phyloP scores from a whole-genome alignment of 257 asterid species.

The Cynanchum wilfordii region DNA sequence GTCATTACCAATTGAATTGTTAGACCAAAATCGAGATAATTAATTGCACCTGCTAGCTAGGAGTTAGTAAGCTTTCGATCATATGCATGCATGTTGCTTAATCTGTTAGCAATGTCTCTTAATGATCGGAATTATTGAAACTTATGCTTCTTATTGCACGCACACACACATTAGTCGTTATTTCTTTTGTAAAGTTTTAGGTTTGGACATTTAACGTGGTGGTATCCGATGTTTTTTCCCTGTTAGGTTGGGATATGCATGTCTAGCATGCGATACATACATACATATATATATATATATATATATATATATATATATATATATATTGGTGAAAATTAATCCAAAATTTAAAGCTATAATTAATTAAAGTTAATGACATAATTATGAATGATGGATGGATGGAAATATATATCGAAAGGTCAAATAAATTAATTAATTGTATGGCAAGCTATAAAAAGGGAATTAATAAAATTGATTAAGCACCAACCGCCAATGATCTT shows the following conservation, averaged over 20 bases:
- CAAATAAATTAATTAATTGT: neutral
- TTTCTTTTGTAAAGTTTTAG: neutral
- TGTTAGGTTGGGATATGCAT: too few species aligned
- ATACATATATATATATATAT: neutral
- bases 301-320: too few species aligned
- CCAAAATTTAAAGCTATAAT: neutral
- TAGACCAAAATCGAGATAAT: neutral
- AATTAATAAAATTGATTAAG: constrained; percentile 1
- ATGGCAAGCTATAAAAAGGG: neutral
- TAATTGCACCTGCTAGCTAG: neutral
- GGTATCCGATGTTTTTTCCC: neutral
- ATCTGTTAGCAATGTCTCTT: neutral
- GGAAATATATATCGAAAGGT: neutral
- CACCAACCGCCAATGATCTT: constrained; percentile 12
- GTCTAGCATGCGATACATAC: too few species aligned
- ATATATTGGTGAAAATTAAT: too few species aligned
- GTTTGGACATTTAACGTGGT: neutral
- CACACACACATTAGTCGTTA: too few species aligned
- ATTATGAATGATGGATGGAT: neutral
- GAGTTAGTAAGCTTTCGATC: neutral
- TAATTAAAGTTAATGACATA: neutral
- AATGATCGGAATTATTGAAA: neutral
- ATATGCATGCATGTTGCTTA: neutral
- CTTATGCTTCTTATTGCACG: neutral
- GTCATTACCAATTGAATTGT: neutral